Percentiles rank a stretch among this genome's conserved stretches.
These are phyloP conservation scores for Cenococcum geophilum DNA, from an alignment of 495 filamentous ascomycete genomes.

Conservation along the genomic window DNA sequence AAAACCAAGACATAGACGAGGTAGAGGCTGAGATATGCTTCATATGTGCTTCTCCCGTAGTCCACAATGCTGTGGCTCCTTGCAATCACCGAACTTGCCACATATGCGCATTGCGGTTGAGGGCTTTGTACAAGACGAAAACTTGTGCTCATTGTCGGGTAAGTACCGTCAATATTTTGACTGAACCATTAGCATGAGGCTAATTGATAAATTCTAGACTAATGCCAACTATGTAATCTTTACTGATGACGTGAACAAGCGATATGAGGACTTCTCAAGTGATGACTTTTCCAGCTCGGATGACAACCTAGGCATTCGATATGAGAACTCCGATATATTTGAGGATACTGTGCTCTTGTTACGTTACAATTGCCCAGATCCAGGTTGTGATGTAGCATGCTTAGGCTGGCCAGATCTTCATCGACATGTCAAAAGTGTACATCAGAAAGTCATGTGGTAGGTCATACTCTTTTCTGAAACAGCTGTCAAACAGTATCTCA, in stretches of 20 bases:
- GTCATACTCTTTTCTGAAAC: slow-evolving; percentile 26
- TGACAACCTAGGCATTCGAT: slow-evolving; percentile 80
- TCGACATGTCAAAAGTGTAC: slow-evolving; percentile 73
- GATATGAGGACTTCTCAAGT: slow-evolving; percentile 72
- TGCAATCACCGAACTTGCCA: slow-evolving; percentile 96
- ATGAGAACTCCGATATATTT: slow-evolving; percentile 77
- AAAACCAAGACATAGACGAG: slow-evolving; percentile 23
- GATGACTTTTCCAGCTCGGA: slow-evolving; percentile 68
- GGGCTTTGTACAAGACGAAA: slow-evolving; percentile 91
- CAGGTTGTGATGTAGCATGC: slow-evolving; percentile 79
- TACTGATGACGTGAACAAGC: slow-evolving; percentile 72
- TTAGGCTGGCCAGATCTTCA: slow-evolving; percentile 90
- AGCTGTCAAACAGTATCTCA: not conserved
- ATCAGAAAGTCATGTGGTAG: slow-evolving; percentile 84
- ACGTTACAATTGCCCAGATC: slow-evolving; percentile 92
- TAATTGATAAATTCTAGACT: slow-evolving; percentile 46
- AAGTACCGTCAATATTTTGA: slow-evolving; percentile 32
- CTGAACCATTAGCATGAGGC: not conserved
- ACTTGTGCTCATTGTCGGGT: slow-evolving; percentile 91
- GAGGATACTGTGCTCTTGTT: slow-evolving; percentile 81
- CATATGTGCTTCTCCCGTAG: slow-evolving; percentile 85
- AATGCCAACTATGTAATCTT: slow-evolving; percentile 82
- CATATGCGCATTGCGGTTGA: slow-evolving; percentile 82
- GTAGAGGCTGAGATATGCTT: slow-evolving; percentile 70
- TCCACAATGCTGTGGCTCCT: slow-evolving; percentile 77